Conservation (phyloP, 1,139 yeast species). For the Insectozyma bohioensis region DNA sequence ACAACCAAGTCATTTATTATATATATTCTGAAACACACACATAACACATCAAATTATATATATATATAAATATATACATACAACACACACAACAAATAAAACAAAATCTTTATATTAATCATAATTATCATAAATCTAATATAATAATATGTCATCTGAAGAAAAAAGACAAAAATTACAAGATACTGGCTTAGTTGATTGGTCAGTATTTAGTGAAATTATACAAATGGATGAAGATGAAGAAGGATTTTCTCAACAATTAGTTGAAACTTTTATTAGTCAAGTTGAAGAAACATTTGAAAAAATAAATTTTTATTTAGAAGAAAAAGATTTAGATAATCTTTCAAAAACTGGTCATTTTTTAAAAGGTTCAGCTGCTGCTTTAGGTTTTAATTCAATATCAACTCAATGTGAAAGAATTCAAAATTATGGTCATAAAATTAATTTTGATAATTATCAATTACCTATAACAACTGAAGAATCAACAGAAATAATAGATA, state of each 20-base stretch:
- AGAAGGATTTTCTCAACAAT: slow-evolving; percentile 76
- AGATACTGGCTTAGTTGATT: slow-evolving; percentile 71
- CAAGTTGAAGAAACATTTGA: slow-evolving; percentile 82
- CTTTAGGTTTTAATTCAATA: slow-evolving; percentile 79
- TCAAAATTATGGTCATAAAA: slow-evolving; percentile 78
- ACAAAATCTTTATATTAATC: no score
- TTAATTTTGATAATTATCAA: slow-evolving; percentile 45
- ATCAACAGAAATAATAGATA: slow-evolving; percentile 2
- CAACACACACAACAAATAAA: no score
- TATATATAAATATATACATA: no score
- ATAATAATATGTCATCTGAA: slow-evolving; percentile 28
- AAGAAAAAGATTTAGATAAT: slow-evolving; percentile 49
- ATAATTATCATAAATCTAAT: no score
- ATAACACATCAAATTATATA: no score
- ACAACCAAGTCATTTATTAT: no score
- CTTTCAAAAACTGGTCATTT: slow-evolving; percentile 85
- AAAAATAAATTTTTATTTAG: slow-evolving; percentile 63
- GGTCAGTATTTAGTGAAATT: slow-evolving; percentile 86
- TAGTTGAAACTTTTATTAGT: slow-evolving; percentile 81
- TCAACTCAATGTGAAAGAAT: slow-evolving; percentile 89
- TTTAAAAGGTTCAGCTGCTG: slow-evolving; percentile 93
- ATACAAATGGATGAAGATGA: slow-evolving; percentile 93
- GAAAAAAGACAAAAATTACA: slow-evolving; percentile 37
- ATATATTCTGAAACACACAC: no score
- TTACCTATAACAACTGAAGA: slow-evolving; percentile 17